phyloP scores from a whole-genome alignment of 2,329 filamentous ascomycete genomes.

The Geosmithia putterillii region DNA sequence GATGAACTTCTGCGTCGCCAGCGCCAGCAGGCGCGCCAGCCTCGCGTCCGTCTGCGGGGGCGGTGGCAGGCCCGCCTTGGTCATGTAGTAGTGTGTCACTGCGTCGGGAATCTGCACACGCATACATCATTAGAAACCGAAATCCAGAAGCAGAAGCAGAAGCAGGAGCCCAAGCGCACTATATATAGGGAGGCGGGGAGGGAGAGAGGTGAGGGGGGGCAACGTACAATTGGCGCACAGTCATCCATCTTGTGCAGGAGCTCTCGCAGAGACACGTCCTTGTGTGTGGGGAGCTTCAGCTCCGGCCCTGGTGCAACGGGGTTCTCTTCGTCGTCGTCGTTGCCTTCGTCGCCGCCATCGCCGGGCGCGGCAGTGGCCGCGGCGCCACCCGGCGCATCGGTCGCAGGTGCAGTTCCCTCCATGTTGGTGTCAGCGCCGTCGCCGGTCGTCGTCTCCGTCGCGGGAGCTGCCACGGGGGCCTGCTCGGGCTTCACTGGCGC shows the following conservation, averaged over 20 bases:
- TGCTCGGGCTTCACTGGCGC: constrained; percentile 4
- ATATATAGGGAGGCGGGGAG: no score
- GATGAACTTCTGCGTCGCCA: constrained; percentile 98
- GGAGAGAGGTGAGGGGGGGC: neutral
- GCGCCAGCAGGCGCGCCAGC: constrained; percentile 82
- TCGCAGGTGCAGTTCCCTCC: neutral
- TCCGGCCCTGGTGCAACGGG: constrained; percentile 40
- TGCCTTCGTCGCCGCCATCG: neutral
- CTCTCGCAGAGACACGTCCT: constrained; percentile 85
- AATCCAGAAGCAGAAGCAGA: no score
- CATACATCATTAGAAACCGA: neutral
- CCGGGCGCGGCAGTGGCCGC: no score
- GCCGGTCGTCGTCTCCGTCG: neutral
- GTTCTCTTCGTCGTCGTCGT: constrained; percentile 8
- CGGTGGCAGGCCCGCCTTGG: constrained; percentile 84
- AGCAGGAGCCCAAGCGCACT: no score
- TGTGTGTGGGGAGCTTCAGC: constrained; percentile 61
- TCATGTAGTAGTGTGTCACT: constrained; percentile 96
- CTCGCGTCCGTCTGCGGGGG: constrained; percentile 83
- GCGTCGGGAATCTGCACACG: constrained; percentile 76
- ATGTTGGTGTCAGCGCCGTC: neutral
- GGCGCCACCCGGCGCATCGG: neutral
- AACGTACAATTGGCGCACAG: constrained; percentile 82
- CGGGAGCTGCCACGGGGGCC: neutral
- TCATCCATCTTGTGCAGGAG: constrained; percentile 97